A percentile compares a stretch with the other conserved stretches of the same genome.
Evolutionary conservation across 139 green algal species (phyloP).

Genomic region (Tetradesmus lagerheimii): DNA sequence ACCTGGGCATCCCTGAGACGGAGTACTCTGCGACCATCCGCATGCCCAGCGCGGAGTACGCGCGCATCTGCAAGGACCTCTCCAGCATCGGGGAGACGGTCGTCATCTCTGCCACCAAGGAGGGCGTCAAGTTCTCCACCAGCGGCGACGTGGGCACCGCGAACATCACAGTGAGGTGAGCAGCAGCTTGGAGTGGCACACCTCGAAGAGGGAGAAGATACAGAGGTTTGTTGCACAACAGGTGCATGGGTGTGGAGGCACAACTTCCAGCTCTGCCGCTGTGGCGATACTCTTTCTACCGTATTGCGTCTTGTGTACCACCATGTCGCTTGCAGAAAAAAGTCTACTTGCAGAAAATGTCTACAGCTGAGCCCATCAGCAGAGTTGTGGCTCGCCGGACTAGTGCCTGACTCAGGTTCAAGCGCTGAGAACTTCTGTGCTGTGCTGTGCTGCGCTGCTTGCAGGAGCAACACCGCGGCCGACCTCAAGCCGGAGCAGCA

Average conservation of each 20-base stretch:
- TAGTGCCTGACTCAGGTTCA: too few species aligned
- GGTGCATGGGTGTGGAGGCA: too few species aligned
- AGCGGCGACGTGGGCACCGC: conserved; percentile 95
- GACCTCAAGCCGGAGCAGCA: conserved; percentile 82
- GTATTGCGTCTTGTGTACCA: too few species aligned
- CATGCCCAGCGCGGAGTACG: conserved; percentile 81
- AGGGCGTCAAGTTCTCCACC: conserved; percentile 97
- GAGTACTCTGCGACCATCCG: conserved; percentile 85
- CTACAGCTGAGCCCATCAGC: too few species aligned
- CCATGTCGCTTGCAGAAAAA: too few species aligned
- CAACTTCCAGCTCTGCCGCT: too few species aligned
- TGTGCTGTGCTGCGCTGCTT: conserved; percentile 26
- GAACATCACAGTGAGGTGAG: conserved; percentile 89
- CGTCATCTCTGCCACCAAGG: conserved; percentile 92
- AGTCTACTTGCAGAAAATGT: too few species aligned
- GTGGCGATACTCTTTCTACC: too few species aligned
- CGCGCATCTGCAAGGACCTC: conserved; percentile 92
- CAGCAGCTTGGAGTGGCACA: not conserved
- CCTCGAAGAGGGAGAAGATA: too few species aligned
- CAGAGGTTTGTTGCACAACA: too few species aligned
- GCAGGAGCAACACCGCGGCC: conserved; percentile 42
- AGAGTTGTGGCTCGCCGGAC: too few species aligned
- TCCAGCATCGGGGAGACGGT: conserved; percentile 94
- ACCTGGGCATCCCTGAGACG: conserved; percentile 97
- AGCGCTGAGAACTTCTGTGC: too few species aligned